phyloP scores from a whole-genome alignment of 2,329 filamentous ascomycete species.

The Amesomyces nigricolor region DNA sequence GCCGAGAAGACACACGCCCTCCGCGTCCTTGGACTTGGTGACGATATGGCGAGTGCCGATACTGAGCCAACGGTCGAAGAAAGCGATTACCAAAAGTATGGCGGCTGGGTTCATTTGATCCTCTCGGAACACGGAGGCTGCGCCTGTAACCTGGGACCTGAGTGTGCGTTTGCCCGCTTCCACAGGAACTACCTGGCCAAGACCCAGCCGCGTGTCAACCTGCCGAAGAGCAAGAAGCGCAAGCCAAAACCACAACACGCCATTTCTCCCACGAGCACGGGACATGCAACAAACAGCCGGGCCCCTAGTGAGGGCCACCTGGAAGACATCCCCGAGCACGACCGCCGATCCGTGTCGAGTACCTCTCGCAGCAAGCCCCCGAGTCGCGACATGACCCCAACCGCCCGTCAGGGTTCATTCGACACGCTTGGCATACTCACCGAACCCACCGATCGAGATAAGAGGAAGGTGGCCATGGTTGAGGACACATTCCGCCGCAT shows the following conservation, averaged over 20 bases:
- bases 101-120: slow-evolving; percentile 61
- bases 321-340: slow-evolving; percentile 51
- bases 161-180: slow-evolving; percentile 60
- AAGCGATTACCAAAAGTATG: slow-evolving; percentile 54
- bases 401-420: slow-evolving; percentile 51
- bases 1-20: slow-evolving; percentile 49
- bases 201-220: slow-evolving; percentile 36
- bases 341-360: slow-evolving; percentile 44
- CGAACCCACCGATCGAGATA: slow-evolving; percentile 60
- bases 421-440: slow-evolving; percentile 56
- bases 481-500: slow-evolving; percentile 59
- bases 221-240: slow-evolving; percentile 46
- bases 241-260: slow-evolving; percentile 49
- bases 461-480: slow-evolving; percentile 60
- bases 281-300: slow-evolving; percentile 57
- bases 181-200: slow-evolving; percentile 52
- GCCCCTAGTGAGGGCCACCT: slow-evolving; percentile 57
- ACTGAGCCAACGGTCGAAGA: slow-evolving; percentile 53
- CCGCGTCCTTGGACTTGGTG: slow-evolving; percentile 55
- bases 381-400: slow-evolving; percentile 60
- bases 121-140: slow-evolving; percentile 75
- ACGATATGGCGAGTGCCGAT: slow-evolving; percentile 48
- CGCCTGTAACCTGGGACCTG: slow-evolving; percentile 60
- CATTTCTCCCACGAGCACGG: slow-evolving; percentile 57
- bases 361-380: slow-evolving; percentile 58